Conservation (phyloP, 176 grass and related monocot species). For the Eleusine coracana region DNA sequence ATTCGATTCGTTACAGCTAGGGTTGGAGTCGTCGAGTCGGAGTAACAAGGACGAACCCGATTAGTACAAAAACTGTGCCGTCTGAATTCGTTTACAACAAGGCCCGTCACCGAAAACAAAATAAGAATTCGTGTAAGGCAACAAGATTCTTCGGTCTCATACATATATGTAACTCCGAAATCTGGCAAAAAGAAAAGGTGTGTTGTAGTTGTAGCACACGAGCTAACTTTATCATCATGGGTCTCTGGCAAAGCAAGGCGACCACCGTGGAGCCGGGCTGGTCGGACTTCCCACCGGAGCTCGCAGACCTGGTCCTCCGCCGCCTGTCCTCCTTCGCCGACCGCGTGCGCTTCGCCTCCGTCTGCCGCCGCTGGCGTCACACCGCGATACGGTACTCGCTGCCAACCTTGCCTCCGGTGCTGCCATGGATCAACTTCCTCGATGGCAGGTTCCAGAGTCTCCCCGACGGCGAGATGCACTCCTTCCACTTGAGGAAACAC, state of each 20-base stretch:
- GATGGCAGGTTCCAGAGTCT: background rate
- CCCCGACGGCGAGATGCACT: background rate
- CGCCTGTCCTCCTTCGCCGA: background rate
- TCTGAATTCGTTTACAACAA: too few relatives aligned
- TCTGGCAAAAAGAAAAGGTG: too few relatives aligned
- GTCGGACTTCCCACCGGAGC: background rate
- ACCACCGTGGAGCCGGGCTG: background rate
- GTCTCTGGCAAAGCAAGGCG: background rate
- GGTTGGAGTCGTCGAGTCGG: too few relatives aligned
- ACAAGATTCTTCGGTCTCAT: too few relatives aligned
- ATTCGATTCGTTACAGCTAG: too few relatives aligned
- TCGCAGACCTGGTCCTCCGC: slow-evolving; percentile 1
- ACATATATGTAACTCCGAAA: too few relatives aligned
- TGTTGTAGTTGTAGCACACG: too few relatives aligned
- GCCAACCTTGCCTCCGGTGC: background rate
- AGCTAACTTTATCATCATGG: background rate
- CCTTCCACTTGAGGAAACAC: background rate
- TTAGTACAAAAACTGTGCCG: too few relatives aligned
- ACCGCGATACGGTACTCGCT: background rate
- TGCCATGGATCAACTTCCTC: background rate
- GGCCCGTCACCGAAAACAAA: too few relatives aligned
- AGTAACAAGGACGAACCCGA: too few relatives aligned
- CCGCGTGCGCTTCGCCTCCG: background rate
- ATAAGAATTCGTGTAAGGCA: too few relatives aligned
- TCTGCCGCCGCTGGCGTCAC: background rate